Conservation (phyloP, 2,329 filamentous ascomycete species). For the Lasiodiplodia gonubiensis region DNA sequence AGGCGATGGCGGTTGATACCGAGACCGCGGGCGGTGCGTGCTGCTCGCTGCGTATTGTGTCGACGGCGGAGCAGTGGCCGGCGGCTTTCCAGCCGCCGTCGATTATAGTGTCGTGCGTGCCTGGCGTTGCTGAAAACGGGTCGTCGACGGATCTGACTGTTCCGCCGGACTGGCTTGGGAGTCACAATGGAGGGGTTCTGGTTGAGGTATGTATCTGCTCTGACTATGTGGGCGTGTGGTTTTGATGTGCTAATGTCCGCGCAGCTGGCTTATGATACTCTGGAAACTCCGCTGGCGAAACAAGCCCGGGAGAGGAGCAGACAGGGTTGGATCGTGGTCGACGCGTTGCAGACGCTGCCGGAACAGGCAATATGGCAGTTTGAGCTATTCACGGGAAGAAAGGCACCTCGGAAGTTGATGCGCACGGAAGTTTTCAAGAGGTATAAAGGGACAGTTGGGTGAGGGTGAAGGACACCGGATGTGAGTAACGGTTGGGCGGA, state of each 20-base stretch:
- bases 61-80: background rate
- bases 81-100: background rate
- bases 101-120: background rate
- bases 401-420: background rate
- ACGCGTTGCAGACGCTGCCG: background rate
- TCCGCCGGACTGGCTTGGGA: background rate
- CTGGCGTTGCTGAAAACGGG: background rate
- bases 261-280: background rate
- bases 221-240: rapidly evolving
- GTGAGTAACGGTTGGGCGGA: background rate
- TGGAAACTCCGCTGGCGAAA: background rate
- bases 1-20: background rate
- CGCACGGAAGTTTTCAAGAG: background rate
- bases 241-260: background rate
- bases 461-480: background rate
- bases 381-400: background rate
- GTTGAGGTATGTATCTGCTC: background rate
- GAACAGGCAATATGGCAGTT: background rate
- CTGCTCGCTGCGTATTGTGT: background rate
- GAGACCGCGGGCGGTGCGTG: background rate
- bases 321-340: background rate
- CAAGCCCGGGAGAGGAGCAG: background rate
- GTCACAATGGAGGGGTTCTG: background rate
- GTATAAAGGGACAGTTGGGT: background rate
- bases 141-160: background rate